Evolutionary conservation across 805 yeast species (phyloP), one percentile per base, ranked within the genome.

Genomic region (Saturnispora saitoi): DNA sequence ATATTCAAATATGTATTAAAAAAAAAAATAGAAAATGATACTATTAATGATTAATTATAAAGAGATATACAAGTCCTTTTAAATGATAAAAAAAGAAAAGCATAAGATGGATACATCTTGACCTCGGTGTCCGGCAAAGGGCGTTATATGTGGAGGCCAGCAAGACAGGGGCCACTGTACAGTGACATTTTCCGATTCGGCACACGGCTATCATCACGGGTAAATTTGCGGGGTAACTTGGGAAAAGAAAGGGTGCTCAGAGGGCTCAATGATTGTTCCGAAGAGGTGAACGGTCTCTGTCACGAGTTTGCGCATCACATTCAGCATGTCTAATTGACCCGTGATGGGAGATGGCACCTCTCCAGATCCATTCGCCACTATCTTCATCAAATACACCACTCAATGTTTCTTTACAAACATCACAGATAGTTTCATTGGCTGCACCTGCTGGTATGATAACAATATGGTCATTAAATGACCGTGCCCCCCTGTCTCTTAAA

Each of bases 281-380:
- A 11, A 55, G 60, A 4, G 68, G 68, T 6, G 68, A 64, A 43
- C 66, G 50, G 40, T 64, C 67, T 43, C 67, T 54, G 46, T 54
- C 54, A n/a, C 19, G 57, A 9, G 86, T 74, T 54, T 87, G 93
- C n/a, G 73, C 66, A 59, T 74, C 78, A 59, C 95, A 86, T 1
- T 79, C 71, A 37, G 80, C 81, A 65, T 86, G 93, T 59, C 77
- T 24, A 77, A 71, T 42, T 53, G 58, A 11, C 65, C 63, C 45
- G 72, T 69, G 1, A 69, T 70, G 45, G 70, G 71, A 12, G 14
- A 80, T 70, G 2, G 88, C 82, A 58, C 83, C 81, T 52, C 70
- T 73, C 89, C 90, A 85, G 19, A 85, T 76, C 95, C 95, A 86
- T 55, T 83, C 90, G 49, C 89, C 91, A 2, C 75, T 65, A 42